A percentile compares a stretch with the other conserved stretches of the same genome.
Conservation (phyloP, 345 rosid species). For the Aquilaria malaccensis region DNA sequence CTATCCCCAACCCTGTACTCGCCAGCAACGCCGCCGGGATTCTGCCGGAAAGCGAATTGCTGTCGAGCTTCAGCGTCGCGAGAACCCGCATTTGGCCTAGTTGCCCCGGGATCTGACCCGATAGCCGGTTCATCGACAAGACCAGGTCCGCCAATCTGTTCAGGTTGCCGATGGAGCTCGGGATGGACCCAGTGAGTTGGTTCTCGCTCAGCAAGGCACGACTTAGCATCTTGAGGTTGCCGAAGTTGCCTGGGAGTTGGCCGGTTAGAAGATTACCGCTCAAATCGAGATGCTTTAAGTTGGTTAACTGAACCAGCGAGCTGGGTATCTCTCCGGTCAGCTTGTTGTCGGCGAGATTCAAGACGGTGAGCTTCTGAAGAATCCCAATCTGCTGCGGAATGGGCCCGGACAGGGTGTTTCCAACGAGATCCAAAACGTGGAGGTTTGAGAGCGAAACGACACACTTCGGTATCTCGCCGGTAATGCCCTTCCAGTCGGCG, state of each 20-base stretch:
- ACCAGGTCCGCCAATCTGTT: constrained; percentile 78
- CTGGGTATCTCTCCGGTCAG: constrained; percentile 60
- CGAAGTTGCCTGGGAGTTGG: constrained; percentile 54
- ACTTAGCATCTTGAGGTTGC: constrained; percentile 69
- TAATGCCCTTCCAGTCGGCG: constrained; percentile 88
- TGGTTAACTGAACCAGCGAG: constrained; percentile 49
- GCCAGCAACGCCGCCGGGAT: constrained; percentile 49
- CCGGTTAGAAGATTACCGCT: constrained; percentile 64
- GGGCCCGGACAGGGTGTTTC: constrained; percentile 60
- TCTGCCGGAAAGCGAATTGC: constrained; percentile 51
- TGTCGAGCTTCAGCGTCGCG: constrained; percentile 60
- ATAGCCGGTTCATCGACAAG: constrained; percentile 56
- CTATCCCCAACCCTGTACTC: constrained; percentile 49
- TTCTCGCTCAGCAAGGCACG: constrained; percentile 65
- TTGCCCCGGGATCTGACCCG: constrained; percentile 49
- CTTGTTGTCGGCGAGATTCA: constrained; percentile 76
- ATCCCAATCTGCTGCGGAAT: constrained; percentile 64
- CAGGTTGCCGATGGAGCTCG: constrained; percentile 50
- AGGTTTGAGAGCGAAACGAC: constrained; percentile 50
- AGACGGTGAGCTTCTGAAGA: constrained; percentile 46
- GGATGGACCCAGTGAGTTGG: constrained; percentile 67
- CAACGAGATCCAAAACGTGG: constrained; percentile 71
- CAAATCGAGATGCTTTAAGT: constrained; percentile 67
- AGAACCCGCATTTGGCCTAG: constrained; percentile 83
- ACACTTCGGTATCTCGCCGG: constrained; percentile 68